Percentiles rank a stretch among this genome's conserved stretches.
Conservation (phyloP, 352 stramenopile genomes). For the Globisporangium orthogonon region DNA sequence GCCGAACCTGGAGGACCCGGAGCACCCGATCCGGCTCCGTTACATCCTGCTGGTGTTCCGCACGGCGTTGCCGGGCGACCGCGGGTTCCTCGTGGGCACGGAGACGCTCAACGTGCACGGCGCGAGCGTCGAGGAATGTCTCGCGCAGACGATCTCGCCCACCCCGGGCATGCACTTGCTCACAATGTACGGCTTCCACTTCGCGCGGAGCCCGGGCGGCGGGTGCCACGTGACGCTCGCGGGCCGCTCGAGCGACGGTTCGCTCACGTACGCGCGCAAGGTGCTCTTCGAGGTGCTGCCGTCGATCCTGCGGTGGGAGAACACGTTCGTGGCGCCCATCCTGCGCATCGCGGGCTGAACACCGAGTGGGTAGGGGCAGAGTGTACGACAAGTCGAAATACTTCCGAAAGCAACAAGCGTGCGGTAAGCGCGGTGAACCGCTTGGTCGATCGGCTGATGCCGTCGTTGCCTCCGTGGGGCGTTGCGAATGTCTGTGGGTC, state of each 20-base stretch:
- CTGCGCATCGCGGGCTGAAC: slow-evolving; percentile 18
- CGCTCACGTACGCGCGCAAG: slow-evolving; percentile 25
- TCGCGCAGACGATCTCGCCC: slow-evolving; percentile 18
- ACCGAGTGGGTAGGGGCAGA: no score
- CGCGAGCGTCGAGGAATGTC: slow-evolving; percentile 11
- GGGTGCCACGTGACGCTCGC: slow-evolving; percentile 27
- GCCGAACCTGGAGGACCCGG: slow-evolving; percentile 19
- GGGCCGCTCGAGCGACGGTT: slow-evolving; percentile 22
- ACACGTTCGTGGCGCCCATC: slow-evolving; percentile 27
- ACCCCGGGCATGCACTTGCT: slow-evolving; percentile 15
- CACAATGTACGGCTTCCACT: slow-evolving; percentile 34
- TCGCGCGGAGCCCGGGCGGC: slow-evolving; percentile 12
- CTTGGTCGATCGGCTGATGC: no score
- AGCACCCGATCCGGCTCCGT: slow-evolving; percentile 24
- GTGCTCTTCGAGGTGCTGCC: slow-evolving; percentile 28
- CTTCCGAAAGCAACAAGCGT: no score
- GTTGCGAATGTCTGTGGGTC: no score
- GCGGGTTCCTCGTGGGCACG: slow-evolving; percentile 23
- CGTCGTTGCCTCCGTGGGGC: no score
- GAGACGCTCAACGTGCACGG: slow-evolving; percentile 24
- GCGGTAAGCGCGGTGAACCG: no score
- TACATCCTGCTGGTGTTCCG: slow-evolving; percentile 24
- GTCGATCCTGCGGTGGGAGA: slow-evolving; percentile 36
- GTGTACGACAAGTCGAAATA: no score
- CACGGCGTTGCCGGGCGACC: slow-evolving; percentile 5